Evolutionary conservation across 2,329 filamentous ascomycete species (phyloP), one percentile per base, ranked within the genome.

Genomic region (Dryadomyces quercus-mongolicae): DNA sequence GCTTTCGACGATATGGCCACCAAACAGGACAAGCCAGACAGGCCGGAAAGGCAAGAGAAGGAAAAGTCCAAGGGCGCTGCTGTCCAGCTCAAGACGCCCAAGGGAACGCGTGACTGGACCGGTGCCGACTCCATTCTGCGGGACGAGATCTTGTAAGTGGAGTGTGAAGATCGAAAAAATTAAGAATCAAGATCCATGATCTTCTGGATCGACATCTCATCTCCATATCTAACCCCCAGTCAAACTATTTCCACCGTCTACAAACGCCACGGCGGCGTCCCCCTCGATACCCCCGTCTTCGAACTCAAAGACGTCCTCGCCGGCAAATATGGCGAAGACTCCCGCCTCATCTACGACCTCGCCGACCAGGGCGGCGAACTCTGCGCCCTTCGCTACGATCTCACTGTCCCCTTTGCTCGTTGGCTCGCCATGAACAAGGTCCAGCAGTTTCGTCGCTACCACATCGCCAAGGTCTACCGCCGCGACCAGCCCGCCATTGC

Each of bases 401-500:
- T 92, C 60, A 62, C 61, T 2, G 61, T 62, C 20, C 61, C 61
- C 22, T 93, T 95, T 65, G 91, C 92, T 58, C 84, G 91, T 64
- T 96, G 86, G 82, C 80, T 95, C 58, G 91, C 91, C 63, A 93
- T 94, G 88, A 95, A 95, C 70, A 78, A 84, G 59, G 77, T 94
- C 54, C 82, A 87, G 68, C 85, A 77, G 68, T 92, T 95, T 72
- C 95, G 95, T 74, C 81, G 92, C 64, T 96, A 95, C 70, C 90
- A 95, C 72, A 91, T 97, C 62, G 90, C 89, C 62, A 95, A 95
- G 73, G 91, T 95, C 52, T 91, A 90, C 71, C 77, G 61, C 38
- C 58, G 61, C 48, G 61, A 62, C 53, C 60, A 61, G 56, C 61
- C 61, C 18, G 86, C 89, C 57, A 88, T 96, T 72, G 88, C 85